These are phyloP conservation scores for Aureobasidium leucospermi DNA, from an alignment of 2,329 filamentous ascomycete species.

Conservation along the genomic window DNA sequence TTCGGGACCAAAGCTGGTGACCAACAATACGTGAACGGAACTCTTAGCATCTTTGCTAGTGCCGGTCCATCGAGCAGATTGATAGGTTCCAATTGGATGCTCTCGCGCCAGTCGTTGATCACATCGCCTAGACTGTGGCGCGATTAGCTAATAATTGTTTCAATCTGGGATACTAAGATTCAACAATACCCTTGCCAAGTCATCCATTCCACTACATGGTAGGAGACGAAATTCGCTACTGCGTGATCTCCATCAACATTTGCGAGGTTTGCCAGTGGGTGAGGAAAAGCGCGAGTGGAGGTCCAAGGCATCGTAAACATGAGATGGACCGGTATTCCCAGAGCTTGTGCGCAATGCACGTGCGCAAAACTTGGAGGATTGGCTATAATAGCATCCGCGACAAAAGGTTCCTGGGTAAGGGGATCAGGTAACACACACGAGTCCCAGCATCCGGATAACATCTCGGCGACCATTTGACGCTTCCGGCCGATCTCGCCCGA, in stretches of 20 bases:
- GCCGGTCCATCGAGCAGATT: slow-evolving; percentile 77
- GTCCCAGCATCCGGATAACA: slow-evolving; percentile 79
- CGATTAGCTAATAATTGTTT: slow-evolving; percentile 27
- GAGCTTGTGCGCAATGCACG: slow-evolving; percentile 65
- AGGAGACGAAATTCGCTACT: slow-evolving; percentile 77
- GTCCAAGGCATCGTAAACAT: slow-evolving; percentile 98
- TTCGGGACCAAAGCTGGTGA: slow-evolving; percentile 73
- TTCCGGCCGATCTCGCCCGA: slow-evolving; percentile 71
- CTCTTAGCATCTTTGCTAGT: slow-evolving; percentile 63
- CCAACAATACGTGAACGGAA: slow-evolving; percentile 92
- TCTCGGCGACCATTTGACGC: slow-evolving; percentile 67
- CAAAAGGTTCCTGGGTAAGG: slow-evolving; percentile 48
- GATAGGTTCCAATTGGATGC: slow-evolving; percentile 64
- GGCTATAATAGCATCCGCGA: slow-evolving; percentile 74
- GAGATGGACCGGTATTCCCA: slow-evolving; percentile 68
- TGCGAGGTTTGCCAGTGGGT: slow-evolving; percentile 77
- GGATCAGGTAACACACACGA: slow-evolving; percentile 49
- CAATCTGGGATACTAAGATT: too few species aligned
- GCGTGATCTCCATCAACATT: slow-evolving; percentile 66
- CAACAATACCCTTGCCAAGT: slow-evolving; percentile 72
- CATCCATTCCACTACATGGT: slow-evolving; percentile 81
- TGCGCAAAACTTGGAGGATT: slow-evolving; percentile 74
- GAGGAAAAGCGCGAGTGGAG: slow-evolving; percentile 75
- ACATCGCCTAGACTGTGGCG: slow-evolving; percentile 51
- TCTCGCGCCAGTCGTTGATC: slow-evolving; percentile 72